Conservation (phyloP, 176 grass and related monocot genomes). For the Poa pratensis region DNA sequence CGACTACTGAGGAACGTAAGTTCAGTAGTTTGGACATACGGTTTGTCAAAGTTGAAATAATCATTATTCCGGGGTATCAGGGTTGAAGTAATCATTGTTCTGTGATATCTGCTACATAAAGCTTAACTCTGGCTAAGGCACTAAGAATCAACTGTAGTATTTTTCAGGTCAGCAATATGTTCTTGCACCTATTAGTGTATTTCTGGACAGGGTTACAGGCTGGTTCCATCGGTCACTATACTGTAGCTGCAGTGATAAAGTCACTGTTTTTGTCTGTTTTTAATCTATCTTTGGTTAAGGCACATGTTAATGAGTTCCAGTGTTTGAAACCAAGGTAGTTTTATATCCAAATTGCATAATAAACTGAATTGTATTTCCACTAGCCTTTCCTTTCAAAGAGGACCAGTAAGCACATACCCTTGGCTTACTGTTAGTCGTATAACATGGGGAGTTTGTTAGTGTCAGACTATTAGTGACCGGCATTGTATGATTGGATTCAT, state of each 20-base stretch:
- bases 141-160: not conserved
- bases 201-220: not conserved
- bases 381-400: conserved; percentile 22
- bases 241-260: not conserved
- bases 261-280: not conserved
- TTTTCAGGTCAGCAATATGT: conserved; percentile 18
- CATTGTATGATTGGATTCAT: not conserved
- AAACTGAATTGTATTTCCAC: not conserved
- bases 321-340: not conserved
- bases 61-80: not conserved
- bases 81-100: not conserved
- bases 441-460: conserved; percentile 24
- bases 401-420: conserved; percentile 15
- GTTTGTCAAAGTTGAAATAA: conserved; percentile 19
- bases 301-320: conserved; percentile 11
- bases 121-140: not conserved
- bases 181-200: conserved; percentile 3
- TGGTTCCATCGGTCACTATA: not conserved
- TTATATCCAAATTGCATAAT: conserved; percentile 15
- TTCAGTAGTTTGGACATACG: conserved; percentile 26
- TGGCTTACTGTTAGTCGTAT: not conserved
- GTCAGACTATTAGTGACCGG: conserved; percentile 4
- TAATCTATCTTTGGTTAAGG: not conserved
- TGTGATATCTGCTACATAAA: conserved; percentile 3
- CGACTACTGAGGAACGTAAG: conserved; percentile 82